These are phyloP conservation scores for Crithidia fasciculata DNA, from an alignment of 208 protist genomes.

Conservation along the genomic window DNA sequence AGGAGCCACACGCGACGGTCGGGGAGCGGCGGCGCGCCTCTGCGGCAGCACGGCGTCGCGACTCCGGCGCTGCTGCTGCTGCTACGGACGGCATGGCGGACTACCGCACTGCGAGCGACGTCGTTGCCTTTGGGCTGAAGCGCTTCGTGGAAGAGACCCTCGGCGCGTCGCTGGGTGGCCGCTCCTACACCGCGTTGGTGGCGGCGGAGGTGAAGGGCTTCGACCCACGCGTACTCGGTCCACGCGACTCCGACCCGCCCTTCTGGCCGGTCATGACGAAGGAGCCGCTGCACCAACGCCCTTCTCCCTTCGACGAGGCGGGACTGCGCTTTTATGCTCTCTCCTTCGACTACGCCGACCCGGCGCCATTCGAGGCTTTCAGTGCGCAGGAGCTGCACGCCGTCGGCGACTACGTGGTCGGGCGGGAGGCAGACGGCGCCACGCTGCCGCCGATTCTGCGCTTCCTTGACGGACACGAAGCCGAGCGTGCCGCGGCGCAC, in stretches of 20 bases:
- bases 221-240: constrained; percentile 35
- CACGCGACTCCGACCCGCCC: constrained; percentile 18
- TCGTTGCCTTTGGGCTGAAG: constrained; percentile 45
- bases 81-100: neutral
- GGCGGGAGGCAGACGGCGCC: constrained; percentile 20
- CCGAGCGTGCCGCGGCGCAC: constrained; percentile 3
- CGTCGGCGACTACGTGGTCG: constrained; percentile 44
- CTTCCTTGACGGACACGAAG: constrained; percentile 44
- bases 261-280: constrained; percentile 26
- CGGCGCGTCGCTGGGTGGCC: constrained; percentile 26
- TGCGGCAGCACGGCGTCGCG: constrained; percentile 12
- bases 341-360: constrained; percentile 54
- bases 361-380: constrained; percentile 57
- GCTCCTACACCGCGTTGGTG: constrained; percentile 57
- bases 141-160: constrained; percentile 46
- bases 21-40: constrained; percentile 10
- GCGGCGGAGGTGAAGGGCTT: constrained; percentile 52
- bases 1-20: neutral
- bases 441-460: constrained; percentile 53
- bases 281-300: constrained; percentile 11
- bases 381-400: constrained; percentile 51
- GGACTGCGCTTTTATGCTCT: constrained; percentile 56
- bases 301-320: constrained; percentile 28
- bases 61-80: neutral
- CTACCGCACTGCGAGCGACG: constrained; percentile 24